Base-by-base conservation (phyloP, 2,329 filamentous ascomycete species). In the Penicillium sclerotiorum region DNA sequence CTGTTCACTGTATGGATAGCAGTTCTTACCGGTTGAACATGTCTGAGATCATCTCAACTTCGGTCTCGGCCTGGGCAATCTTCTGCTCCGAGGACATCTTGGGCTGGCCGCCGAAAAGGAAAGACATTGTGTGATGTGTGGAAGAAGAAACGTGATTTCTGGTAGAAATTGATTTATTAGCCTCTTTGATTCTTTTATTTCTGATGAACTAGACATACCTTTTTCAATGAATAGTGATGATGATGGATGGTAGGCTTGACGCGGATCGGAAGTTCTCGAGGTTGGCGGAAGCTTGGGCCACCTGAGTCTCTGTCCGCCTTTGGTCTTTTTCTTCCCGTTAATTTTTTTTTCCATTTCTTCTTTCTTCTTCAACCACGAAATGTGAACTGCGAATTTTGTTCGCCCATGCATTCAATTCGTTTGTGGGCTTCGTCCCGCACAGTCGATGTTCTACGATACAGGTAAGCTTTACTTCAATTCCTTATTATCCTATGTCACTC, bases 31-130 rank as follows among this genome's bases (percentile, higher is more conserved):
- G 89, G 79, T 91, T 93, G 82, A 96, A 95, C 87, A 97, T 96
- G 75, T 96, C 92, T 56, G 91, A 90, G 63, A 96, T 86, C 81
- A 97, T 92, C 77, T 96, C 94, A 76, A 97, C 90, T 80, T 99
- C 95, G 62, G 90, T 88, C 80, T 99, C 93, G 65, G 95, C 92
- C 66, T 90, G 89, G 66, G 90, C 89, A 73, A 99, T 94, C 83
- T 97, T 99, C 81, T 97, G 89, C 74, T 90, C 92, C 67, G 92
- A 96, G 58, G 90, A 88, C 71, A 92, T 88, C 78, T 96, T 90
- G 56, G 90, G 89, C 61, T 84, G 80, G 50, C 77, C 78, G 70
- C 87, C 84, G 70, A 87, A 87, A 63, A 89, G 82, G 78, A 88
- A 87, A 58, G 86, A 88, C 86, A 89, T 89, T 47, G 62, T 80